Percentiles rank a stretch among this genome's conserved stretches.
These are phyloP conservation scores for Populus hybrid DNA, from an alignment of 441 rosid genomes.

Conservation along the genomic window DNA sequence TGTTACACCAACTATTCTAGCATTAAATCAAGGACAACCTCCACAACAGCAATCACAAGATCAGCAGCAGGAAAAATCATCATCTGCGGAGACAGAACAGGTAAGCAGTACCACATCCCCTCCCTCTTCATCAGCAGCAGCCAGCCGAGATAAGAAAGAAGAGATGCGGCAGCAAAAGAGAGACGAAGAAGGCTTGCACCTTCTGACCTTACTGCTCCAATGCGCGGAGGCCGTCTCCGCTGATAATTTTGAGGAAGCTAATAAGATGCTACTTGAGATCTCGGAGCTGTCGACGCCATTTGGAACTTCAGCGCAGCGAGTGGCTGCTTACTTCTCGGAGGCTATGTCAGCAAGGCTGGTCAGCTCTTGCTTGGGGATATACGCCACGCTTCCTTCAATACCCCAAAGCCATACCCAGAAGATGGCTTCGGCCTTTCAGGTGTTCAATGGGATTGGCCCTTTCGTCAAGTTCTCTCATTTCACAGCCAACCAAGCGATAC, in stretches of 20 bases:
- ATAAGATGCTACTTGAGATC: conserved; percentile 80
- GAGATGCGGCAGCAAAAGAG: conserved; percentile 70
- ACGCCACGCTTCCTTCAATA: conserved; percentile 63
- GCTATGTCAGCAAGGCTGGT: conserved; percentile 93
- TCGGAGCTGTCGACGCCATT: conserved; percentile 87
- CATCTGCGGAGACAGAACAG: conserved; percentile 41
- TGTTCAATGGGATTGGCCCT: conserved; percentile 92
- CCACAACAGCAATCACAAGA: conserved; percentile 8
- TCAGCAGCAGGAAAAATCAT: conserved; percentile 38
- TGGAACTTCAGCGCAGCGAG: conserved; percentile 95
- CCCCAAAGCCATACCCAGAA: conserved; percentile 62
- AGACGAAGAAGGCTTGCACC: conserved; percentile 90
- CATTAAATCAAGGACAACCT: conserved; percentile 25
- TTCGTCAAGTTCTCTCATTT: conserved; percentile 96
- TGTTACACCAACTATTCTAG: conserved; percentile 20
- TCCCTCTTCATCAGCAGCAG: not conserved
- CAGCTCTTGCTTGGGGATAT: conserved; percentile 81
- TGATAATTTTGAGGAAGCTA: conserved; percentile 83
- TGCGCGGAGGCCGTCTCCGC: conserved; percentile 96
- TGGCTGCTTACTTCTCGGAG: conserved; percentile 95
- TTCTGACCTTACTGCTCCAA: conserved; percentile 79
- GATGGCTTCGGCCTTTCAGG: conserved; percentile 93
- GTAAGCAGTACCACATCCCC: not conserved
- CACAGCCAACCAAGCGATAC: conserved; percentile 95
- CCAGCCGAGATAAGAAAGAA: conserved; percentile 57